A percentile compares a stretch with the other conserved stretches of the same genome.
These are phyloP conservation scores for Forsythia suspensa DNA, from an alignment of 257 asterid genomes.

Conservation along the genomic window DNA sequence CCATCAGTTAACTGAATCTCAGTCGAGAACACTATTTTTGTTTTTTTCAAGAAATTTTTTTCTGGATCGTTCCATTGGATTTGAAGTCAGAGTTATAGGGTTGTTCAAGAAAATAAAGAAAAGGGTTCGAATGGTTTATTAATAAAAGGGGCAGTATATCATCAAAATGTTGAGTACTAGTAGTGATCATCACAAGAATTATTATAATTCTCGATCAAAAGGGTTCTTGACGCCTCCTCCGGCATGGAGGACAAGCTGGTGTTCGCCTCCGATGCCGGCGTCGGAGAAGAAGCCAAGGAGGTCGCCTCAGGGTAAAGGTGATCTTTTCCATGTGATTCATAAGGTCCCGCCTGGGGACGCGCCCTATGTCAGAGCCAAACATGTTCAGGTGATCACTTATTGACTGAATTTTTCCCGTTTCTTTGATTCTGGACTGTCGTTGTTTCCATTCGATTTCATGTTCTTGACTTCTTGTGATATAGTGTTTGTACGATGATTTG, in stretches of 20 bases:
- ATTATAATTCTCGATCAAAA: conserved; percentile 31
- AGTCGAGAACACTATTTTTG: neutral
- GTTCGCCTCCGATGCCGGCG: conserved; percentile 40
- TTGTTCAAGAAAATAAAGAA: neutral
- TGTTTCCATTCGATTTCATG: neutral
- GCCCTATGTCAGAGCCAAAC: conserved; percentile 85
- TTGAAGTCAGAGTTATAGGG: neutral
- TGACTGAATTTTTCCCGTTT: neutral
- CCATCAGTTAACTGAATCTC: too few species aligned
- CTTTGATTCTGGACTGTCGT: neutral
- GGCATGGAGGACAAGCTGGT: conserved; percentile 34
- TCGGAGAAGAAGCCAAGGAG: conserved; percentile 55
- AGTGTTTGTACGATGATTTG: neutral
- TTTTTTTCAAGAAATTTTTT: too few species aligned
- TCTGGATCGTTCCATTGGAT: too few species aligned
- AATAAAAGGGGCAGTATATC: neutral
- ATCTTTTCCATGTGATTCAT: conserved; percentile 59
- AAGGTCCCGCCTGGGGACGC: conserved; percentile 88
- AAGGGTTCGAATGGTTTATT: neutral
- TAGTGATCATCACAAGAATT: conserved; percentile 16
- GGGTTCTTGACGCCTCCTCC: conserved; percentile 86
- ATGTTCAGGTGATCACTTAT: conserved; percentile 61
- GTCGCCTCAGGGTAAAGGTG: conserved; percentile 30
- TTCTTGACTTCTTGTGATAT: conserved; percentile 1
- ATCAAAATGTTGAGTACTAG: conserved; percentile 27